Evolutionary conservation across 805 yeast species (phyloP), one percentile per base, ranked within the genome.

Genomic region (Candida hispaniensis): DNA sequence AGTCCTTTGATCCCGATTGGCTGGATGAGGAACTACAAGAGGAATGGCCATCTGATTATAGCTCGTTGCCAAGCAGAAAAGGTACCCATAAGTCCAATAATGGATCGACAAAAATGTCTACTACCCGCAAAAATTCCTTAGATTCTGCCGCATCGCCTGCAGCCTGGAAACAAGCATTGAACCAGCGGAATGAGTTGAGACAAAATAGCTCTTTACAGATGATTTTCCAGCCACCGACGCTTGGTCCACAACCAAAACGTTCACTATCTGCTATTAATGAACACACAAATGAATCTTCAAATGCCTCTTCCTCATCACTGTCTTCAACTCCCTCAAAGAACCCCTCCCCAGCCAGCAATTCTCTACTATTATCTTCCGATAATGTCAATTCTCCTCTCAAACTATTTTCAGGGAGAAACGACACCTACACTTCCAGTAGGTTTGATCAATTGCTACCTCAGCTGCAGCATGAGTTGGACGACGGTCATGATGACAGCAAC

Each of bases 351-450:
- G n/a, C n/a, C n/a, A n/a, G n/a, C n/a, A n/a, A n/a, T n/a, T n/a
- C n/a, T n/a, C n/a, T n/a, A n/a, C n/a, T n/a, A n/a, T n/a, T n/a
- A n/a, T n/a, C n/a, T n/a, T n/a, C n/a, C n/a, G n/a, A n/a, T n/a
- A n/a, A n/a, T n/a, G n/a, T n/a, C 2, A 17, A 27, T 3, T 41
- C 47, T 2, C 45, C 52, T 5, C 27, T 52, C 7, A 48, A 49
- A 17, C 33, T 52, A 5, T 51, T 52, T 27, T 47, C 45, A 15
- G n/a, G n/a, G n/a, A 30, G 39, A 13, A 47, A 43, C 14, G 53
- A 52, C 23, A 49, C 57, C 0, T 51, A 46, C 21, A 52, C 56
- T 4, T 44, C 42, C 16, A 40, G 43, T 2, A 40, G 42, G 16
- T 40, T 47, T 14, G 51, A 52, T 11, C 48, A 46, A n/a, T 43